These are phyloP conservation scores for Viridothelium virens DNA, from an alignment of 495 filamentous ascomycete species.

Conservation along the genomic window DNA sequence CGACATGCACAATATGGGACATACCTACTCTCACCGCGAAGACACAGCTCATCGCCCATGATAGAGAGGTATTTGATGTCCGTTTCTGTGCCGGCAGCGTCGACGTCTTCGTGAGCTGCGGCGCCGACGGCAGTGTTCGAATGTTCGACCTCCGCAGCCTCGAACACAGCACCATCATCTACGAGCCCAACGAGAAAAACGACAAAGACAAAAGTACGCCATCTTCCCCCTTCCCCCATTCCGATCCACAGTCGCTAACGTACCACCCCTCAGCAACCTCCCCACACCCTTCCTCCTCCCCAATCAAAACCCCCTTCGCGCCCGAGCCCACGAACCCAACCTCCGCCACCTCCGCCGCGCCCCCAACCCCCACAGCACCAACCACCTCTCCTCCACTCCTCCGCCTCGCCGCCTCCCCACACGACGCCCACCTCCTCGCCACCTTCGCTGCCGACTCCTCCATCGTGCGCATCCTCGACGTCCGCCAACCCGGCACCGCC, in stretches of 20 bases:
- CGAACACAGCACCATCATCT: constrained; percentile 98
- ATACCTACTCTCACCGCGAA: constrained; percentile 97
- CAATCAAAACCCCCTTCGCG: constrained; percentile 49
- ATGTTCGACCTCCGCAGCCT: constrained; percentile 98
- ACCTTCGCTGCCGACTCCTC: constrained; percentile 93
- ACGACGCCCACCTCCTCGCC: constrained; percentile 89
- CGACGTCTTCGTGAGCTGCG: constrained; percentile 96
- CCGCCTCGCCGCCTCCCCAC: constrained; percentile 86
- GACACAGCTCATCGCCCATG: constrained; percentile 95
- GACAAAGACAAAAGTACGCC: constrained; percentile 57
- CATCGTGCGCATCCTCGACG: constrained; percentile 90
- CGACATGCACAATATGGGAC: constrained; percentile 99
- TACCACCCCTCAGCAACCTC: constrained; percentile 20
- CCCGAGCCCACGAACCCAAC: constrained; percentile 51
- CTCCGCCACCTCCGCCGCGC: constrained; percentile 52
- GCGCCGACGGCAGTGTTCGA: constrained; percentile 92
- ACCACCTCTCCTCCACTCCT: constrained; percentile 65
- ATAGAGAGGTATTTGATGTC: constrained; percentile 98
- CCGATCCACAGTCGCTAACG: constrained; percentile 12
- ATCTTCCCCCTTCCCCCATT: neutral
- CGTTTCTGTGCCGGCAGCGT: constrained; percentile 93
- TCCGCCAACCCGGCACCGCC: constrained; percentile 92
- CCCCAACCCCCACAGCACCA: constrained; percentile 41
- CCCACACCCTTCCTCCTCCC: constrained; percentile 39
- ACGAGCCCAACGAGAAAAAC: constrained; percentile 85